A percentile compares a stretch with the other conserved stretches of the same genome.
These are phyloP conservation scores for Moesziomyces aphidis DNA, from an alignment of 1,284 basidiomycete species.

Conservation along the genomic window DNA sequence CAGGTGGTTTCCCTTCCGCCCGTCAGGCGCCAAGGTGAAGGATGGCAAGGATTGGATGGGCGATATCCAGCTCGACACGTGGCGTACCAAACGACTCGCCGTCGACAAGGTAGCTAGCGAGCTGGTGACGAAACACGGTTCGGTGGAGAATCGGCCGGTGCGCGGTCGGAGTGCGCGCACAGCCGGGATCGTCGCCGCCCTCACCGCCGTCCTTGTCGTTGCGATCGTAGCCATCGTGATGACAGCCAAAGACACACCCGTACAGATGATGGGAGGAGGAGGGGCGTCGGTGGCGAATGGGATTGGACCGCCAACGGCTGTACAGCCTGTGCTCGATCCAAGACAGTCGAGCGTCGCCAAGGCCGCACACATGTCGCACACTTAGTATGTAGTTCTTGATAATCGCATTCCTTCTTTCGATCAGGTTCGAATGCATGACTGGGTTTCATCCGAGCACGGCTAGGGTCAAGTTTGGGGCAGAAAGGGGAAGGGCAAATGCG, in stretches of 20 bases:
- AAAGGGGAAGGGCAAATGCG: no score
- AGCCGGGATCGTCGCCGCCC: no score
- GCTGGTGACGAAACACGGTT: constrained; percentile 10
- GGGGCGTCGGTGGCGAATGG: no score
- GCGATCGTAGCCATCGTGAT: constrained; percentile 6
- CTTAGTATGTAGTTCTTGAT: no score
- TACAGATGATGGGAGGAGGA: no score
- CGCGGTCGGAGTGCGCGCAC: no score
- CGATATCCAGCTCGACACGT: constrained; percentile 3
- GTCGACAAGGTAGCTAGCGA: constrained; percentile 6
- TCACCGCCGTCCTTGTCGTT: constrained; percentile 2
- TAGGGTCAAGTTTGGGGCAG: no score
- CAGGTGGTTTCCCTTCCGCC: background rate
- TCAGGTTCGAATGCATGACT: no score
- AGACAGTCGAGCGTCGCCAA: constrained; percentile 6
- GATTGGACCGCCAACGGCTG: no score
- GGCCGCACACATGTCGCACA: constrained; percentile 23
- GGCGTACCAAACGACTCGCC: constrained; percentile 1
- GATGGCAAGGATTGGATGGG: background rate
- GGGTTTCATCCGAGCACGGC: no score
- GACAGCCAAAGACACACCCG: constrained; percentile 6
- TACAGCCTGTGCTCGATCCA: no score
- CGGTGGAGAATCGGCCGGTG: constrained; percentile 28
- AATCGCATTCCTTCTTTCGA: no score
- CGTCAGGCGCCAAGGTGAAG: background rate